Evolutionary conservation across 331 rosid species (phyloP).

Genomic region (Cucumis variabilis): DNA sequence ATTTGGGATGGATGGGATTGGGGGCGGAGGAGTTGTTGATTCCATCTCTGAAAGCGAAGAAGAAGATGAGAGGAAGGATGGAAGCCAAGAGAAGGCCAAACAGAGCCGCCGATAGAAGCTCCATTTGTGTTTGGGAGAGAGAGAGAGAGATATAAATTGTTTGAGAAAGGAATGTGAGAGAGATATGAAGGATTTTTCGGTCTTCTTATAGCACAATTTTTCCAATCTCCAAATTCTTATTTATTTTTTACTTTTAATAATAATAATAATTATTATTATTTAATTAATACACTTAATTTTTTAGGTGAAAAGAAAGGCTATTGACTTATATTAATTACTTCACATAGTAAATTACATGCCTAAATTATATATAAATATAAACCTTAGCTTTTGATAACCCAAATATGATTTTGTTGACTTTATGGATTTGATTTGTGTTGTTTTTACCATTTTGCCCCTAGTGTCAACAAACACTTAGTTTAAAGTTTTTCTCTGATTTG

Average conservation of each 20-base stretch:
- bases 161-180: background rate
- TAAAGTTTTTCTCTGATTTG: background rate
- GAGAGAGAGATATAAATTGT: background rate
- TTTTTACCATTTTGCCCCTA: background rate
- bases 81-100: background rate
- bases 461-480: background rate
- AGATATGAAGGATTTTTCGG: background rate
- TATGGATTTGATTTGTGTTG: background rate
- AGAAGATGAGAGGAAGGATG: slow-evolving; percentile 8
- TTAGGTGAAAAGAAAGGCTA: too few species aligned
- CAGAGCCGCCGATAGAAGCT: slow-evolving; percentile 4
- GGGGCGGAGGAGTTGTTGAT: background rate
- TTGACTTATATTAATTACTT: too few species aligned
- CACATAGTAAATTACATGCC: background rate
- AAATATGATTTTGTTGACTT: background rate
- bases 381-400: background rate
- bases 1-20: background rate
- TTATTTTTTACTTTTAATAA: too few species aligned
- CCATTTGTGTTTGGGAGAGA: background rate
- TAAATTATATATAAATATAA: background rate
- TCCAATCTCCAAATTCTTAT: too few species aligned
- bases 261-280: too few species aligned
- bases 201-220: too few species aligned
- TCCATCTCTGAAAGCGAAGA: background rate
- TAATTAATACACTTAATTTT: too few species aligned